phyloP scores from a whole-genome alignment of 2,329 filamentous ascomycete genomes.

The Fusarium torulosum region DNA sequence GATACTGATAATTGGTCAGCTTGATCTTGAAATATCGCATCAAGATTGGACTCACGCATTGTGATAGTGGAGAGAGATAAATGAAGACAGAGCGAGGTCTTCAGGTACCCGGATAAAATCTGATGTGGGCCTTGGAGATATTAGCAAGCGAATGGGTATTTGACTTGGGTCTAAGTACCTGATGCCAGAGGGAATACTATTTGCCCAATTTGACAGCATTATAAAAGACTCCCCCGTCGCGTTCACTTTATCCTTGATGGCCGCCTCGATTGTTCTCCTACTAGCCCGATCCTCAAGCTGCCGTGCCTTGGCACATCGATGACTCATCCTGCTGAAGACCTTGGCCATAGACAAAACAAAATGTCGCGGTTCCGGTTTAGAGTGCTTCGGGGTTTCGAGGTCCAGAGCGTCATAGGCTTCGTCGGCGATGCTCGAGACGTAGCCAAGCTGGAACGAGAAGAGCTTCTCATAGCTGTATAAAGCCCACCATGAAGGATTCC shows the following conservation, averaged over 20 bases:
- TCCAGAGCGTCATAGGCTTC: not conserved
- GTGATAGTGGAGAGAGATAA: conserved; percentile 8
- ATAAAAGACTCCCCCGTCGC: conserved; percentile 6
- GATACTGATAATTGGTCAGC: fast-evolving
- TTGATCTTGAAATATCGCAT: fast-evolving
- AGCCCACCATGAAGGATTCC: conserved; percentile 15
- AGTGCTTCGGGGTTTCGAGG: fast-evolving
- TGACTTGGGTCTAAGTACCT: fast-evolving
- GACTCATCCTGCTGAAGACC: conserved; percentile 5
- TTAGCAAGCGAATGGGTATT: fast-evolving
- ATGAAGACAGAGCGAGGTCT: not conserved
- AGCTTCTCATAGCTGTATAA: conserved; percentile 17
- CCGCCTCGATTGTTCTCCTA: not conserved
- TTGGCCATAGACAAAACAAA: not conserved
- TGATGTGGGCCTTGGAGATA: fast-evolving
- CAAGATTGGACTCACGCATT: not conserved
- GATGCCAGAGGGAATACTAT: not conserved
- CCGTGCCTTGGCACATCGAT: conserved; percentile 4
- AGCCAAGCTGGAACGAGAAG: conserved; percentile 2
- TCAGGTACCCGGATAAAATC: conserved; percentile 9
- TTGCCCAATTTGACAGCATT: not conserved
- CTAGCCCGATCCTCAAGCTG: conserved; percentile 10
- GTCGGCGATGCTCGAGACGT: not conserved
- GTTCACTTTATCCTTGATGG: conserved; percentile 1
- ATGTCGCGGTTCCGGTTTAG: fast-evolving